Percentiles rank a stretch among this genome's conserved stretches.
These are phyloP conservation scores for Starmerella tilneyi DNA, from an alignment of 805 yeast genomes.

Conservation along the genomic window DNA sequence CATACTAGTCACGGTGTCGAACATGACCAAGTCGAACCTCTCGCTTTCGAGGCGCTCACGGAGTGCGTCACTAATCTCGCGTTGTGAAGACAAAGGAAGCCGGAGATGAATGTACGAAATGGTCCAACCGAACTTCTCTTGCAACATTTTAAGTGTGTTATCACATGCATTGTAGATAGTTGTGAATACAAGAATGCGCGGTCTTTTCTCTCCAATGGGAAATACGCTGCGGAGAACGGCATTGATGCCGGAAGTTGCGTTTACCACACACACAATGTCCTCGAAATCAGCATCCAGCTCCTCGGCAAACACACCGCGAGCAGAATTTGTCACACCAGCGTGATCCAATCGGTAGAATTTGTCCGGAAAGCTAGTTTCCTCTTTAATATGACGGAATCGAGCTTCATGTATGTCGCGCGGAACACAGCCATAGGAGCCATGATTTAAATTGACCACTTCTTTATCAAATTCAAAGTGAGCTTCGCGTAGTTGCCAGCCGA, in stretches of 20 bases:
- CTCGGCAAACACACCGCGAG: slow-evolving; percentile 34
- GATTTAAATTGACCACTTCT: slow-evolving; percentile 42
- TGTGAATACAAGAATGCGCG: slow-evolving; percentile 37
- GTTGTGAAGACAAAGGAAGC: slow-evolving; percentile 39
- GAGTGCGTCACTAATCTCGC: slow-evolving; percentile 31
- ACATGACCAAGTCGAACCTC: slow-evolving; percentile 33
- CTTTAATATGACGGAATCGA: slow-evolving; percentile 29
- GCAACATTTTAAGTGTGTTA: slow-evolving; percentile 36
- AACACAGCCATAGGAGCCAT: slow-evolving; percentile 54
- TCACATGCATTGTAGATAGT: slow-evolving; percentile 48
- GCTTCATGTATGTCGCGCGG: slow-evolving; percentile 41
- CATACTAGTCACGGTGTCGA: slow-evolving; percentile 50
- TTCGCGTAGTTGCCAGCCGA: slow-evolving; percentile 44
- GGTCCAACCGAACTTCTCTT: slow-evolving; percentile 28
- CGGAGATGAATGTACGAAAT: slow-evolving; percentile 27
- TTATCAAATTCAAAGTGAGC: slow-evolving; percentile 40
- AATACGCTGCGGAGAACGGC: slow-evolving; percentile 46
- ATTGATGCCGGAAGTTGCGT: slow-evolving; percentile 55
- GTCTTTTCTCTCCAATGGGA: slow-evolving; percentile 37
- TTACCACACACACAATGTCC: slow-evolving; percentile 44
- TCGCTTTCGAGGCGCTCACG: slow-evolving; percentile 29
- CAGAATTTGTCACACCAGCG: slow-evolving; percentile 19
- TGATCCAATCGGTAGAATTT: slow-evolving; percentile 32
- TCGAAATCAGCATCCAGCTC: slow-evolving; percentile 41
- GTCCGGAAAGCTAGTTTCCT: slow-evolving; percentile 41